These are phyloP conservation scores for Cadophora gregata DNA, from an alignment of 2,329 filamentous ascomycete species.

Conservation along the genomic window DNA sequence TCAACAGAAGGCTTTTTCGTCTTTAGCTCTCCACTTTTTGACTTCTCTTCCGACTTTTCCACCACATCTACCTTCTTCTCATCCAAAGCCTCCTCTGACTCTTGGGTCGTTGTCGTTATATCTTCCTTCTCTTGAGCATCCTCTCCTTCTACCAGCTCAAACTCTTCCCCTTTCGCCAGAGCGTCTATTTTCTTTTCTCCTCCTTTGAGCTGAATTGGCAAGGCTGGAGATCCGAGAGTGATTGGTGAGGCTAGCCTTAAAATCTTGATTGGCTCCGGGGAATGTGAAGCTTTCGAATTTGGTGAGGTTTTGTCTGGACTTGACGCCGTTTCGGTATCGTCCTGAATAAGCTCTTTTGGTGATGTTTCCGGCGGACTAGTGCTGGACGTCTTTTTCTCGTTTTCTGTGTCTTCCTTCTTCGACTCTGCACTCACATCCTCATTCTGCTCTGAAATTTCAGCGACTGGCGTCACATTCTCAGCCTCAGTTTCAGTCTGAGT, in stretches of 20 bases:
- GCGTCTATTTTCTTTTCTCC: conserved; percentile 23
- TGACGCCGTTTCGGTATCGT: not conserved
- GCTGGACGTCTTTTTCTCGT: not conserved
- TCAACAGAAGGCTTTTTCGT: not conserved
- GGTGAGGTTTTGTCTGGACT: not conserved
- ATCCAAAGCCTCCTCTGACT: not conserved
- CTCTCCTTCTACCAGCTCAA: not conserved
- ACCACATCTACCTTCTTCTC: not conserved
- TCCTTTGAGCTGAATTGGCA: conserved; percentile 15
- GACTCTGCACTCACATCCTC: not conserved
- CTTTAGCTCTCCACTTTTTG: not conserved
- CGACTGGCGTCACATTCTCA: too few relatives aligned
- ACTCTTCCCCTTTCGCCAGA: conserved; percentile 15
- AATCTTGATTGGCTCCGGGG: not conserved
- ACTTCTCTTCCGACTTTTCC: not conserved
- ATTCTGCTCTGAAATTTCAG: not conserved
- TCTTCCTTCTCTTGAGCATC: not conserved
- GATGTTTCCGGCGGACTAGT: not conserved
- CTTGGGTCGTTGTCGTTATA: not conserved
- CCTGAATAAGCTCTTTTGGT: not conserved
- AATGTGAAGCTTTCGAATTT: not conserved
- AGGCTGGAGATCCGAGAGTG: not conserved
- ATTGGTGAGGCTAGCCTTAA: conserved; percentile 6
- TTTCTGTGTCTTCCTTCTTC: not conserved
- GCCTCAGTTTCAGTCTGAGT: not conserved